Conservation (phyloP, 176 grass and related monocot species). For the Lolium perenne region DNA sequence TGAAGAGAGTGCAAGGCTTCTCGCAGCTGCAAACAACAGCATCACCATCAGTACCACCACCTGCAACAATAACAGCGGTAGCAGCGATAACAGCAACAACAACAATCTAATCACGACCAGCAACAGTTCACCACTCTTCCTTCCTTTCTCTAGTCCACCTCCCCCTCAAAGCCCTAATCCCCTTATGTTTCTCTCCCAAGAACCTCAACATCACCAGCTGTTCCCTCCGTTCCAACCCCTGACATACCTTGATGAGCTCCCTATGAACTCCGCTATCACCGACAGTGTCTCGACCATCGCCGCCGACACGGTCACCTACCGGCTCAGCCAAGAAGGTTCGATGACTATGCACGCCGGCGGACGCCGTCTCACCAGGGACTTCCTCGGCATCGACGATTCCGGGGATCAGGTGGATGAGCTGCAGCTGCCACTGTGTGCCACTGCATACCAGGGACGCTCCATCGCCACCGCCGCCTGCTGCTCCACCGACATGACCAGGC, state of each 20-base stretch:
- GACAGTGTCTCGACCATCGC: neutral
- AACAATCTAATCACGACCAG: constrained; percentile 22
- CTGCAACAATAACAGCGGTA: constrained; percentile 11
- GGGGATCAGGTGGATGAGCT: constrained; percentile 51
- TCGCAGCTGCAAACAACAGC: constrained; percentile 51
- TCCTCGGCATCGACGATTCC: constrained; percentile 63
- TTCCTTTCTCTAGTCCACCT: constrained; percentile 50
- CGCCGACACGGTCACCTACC: constrained; percentile 32
- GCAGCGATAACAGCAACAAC: neutral
- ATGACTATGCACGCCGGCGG: constrained; percentile 45
- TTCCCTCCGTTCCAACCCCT: constrained; percentile 42
- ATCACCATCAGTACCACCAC: constrained; percentile 30
- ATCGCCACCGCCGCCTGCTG: neutral
- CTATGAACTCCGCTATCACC: neutral
- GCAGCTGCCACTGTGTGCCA: constrained; percentile 44
- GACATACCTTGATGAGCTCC: constrained; percentile 44
- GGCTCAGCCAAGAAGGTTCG: constrained; percentile 43
- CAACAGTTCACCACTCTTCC: constrained; percentile 41
- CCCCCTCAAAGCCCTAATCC: constrained; percentile 47
- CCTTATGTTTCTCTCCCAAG: constrained; percentile 57
- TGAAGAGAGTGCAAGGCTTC: constrained; percentile 89
- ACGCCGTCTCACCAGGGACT: constrained; percentile 73
- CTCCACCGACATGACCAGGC: no score
- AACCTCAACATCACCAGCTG: neutral
- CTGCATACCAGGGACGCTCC: constrained; percentile 27